Evolutionary conservation across 768 basidiomycete species (phyloP), one percentile per base, ranked within the genome.

Genomic region (Clathrus columnatus): DNA sequence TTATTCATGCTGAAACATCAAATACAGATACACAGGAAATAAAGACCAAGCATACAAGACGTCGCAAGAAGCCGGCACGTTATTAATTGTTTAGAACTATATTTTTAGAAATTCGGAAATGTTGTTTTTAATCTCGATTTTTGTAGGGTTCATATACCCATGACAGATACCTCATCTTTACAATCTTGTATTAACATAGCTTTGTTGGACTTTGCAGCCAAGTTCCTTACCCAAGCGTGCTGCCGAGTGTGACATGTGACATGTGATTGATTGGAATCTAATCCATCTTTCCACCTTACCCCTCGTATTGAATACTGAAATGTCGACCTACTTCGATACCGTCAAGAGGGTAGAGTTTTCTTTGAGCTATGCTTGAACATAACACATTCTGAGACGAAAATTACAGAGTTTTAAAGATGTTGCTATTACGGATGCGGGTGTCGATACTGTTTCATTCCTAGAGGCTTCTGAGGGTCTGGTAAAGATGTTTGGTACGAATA

Each of bases 321-420:
- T 53, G 51, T 5, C 51, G 5, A 53, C 51, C 10, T 53, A 53
- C 36, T 53, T 53, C 42, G 51, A 53, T 45, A 44, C 36, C 14
- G 44, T 53, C 42, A 53, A 53, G 20, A 53, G 45, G 21, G 51
- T 53, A 52, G 11, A 36, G 14, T 16, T 36, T 8, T 2, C 11
- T 14, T 36, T 4, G 27, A 52, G 28, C 29, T 52, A 6, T n/a
- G n/a, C 32, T 11, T 42, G 14, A 5, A 16, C 54, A 26, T 17
- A 29, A 20, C 10, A 18, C 14, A 18, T 20, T 48, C 17, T 26
- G 10, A 48, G 7, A 18, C n/a, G 24, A 5, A 6, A n/a, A 17
- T 11, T 30, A 3, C 18, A 98, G 95, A 94, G 91, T n/a, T 99
- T 92, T 68, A 83, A 84, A 62, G 86, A 94, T 69, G 95, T 98